Evolutionary conservation across 306 rosid genomes (phyloP).

Genomic region (Cicer yamashitae): DNA sequence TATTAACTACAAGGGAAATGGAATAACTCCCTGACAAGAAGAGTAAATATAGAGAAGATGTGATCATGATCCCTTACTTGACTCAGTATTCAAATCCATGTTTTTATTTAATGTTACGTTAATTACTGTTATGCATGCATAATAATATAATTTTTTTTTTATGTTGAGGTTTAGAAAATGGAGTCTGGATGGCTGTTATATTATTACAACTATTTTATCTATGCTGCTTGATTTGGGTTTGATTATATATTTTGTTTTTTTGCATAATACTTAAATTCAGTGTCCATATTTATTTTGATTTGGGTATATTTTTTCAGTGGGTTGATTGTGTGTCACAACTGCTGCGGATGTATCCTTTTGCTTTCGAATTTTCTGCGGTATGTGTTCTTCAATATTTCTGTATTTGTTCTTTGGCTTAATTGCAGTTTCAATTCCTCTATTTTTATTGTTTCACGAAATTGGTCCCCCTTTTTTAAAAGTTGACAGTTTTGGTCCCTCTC

Average conservation of each 20-base stretch:
- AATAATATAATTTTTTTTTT: not conserved
- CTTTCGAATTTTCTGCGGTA: constrained; percentile 96
- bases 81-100: constrained; percentile 5
- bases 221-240: constrained; percentile 18
- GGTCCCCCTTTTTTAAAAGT: too few relatives aligned
- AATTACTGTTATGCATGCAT: constrained; percentile 10
- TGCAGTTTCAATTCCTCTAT: too few relatives aligned
- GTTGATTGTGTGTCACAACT: constrained; percentile 93
- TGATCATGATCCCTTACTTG: not conserved
- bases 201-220: constrained; percentile 1
- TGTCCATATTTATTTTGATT: constrained; percentile 22
- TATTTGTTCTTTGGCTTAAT: constrained; percentile 23
- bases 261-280: constrained; percentile 11
- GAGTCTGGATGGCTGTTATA: constrained; percentile 9
- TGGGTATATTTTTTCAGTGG: constrained; percentile 74
- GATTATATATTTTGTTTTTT: constrained; percentile 1
- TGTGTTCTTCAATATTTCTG: constrained; percentile 37
- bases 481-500: too few relatives aligned
- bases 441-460: too few relatives aligned
- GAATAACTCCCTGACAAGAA: not conserved
- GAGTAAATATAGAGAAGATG: not conserved
- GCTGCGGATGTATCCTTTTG: constrained; percentile 92
- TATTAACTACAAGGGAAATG: not conserved
- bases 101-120: constrained; percentile 10
- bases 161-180: constrained; percentile 17